These are phyloP conservation scores for Nannizzia gypsea DNA, from an alignment of 2,329 filamentous ascomycete species.

Conservation along the genomic window DNA sequence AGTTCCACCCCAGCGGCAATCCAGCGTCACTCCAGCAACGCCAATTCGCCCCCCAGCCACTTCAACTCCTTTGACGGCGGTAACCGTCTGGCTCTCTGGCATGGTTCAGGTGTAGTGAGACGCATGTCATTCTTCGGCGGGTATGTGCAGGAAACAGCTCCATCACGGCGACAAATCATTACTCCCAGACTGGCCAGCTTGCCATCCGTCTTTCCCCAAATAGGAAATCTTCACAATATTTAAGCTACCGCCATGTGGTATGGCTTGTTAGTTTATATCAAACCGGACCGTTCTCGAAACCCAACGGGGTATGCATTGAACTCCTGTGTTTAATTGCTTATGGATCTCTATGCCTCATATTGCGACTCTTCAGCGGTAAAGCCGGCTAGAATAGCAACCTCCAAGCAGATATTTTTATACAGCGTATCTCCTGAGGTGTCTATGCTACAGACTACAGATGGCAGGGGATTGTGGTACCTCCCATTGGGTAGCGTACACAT, in stretches of 20 bases:
- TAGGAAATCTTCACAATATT: background rate
- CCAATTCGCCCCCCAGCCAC: background rate
- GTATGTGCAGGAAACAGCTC: background rate
- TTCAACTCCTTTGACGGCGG: background rate
- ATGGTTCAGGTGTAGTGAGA: background rate
- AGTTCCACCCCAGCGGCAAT: slow-evolving; percentile 2
- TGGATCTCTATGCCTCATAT: background rate
- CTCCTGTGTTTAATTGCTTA: slow-evolving; percentile 3
- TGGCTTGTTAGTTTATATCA: background rate
- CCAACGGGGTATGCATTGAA: background rate
- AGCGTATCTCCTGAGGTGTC: background rate
- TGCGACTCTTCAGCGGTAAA: background rate
- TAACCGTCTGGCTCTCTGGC: background rate
- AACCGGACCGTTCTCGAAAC: background rate
- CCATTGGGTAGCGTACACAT: background rate
- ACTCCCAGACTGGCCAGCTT: background rate
- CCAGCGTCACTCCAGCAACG: slow-evolving; percentile 3
- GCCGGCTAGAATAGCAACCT: background rate
- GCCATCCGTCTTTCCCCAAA: background rate
- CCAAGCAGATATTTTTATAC: background rate
- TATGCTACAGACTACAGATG: background rate
- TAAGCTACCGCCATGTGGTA: slow-evolving; percentile 3
- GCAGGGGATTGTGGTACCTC: background rate
- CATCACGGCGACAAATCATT: background rate
- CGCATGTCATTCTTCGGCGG: slow-evolving; percentile 1